Conservation (phyloP, 169 alveolate genomes). For the Plasmodium knowlesi region DNA sequence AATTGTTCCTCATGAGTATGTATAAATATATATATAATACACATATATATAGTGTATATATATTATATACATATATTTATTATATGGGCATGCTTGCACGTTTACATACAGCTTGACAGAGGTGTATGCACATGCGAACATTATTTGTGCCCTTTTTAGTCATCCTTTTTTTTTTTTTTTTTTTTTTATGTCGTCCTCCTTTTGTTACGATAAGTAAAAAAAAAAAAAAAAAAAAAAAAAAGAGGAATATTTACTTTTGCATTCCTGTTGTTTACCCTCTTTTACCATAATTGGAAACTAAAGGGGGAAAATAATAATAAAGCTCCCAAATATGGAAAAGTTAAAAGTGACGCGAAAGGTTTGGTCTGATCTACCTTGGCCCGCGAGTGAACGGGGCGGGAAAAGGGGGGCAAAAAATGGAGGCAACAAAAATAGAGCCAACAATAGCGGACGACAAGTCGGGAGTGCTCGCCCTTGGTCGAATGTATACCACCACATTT, state of each 20-base stretch:
- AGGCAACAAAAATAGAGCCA: not conserved
- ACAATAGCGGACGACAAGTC: not conserved
- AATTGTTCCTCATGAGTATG: not conserved
- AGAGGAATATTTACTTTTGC: not conserved
- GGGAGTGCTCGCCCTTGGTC: not conserved
- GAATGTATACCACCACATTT: not conserved
- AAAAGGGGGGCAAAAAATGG: not conserved
- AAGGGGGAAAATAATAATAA: not conserved
- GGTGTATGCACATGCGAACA: not conserved
- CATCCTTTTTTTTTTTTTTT: not conserved
- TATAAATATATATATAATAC: not conserved
- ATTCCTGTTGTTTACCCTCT: not conserved
- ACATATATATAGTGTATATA: not conserved
- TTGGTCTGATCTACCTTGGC: not conserved
- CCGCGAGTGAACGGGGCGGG: not conserved
- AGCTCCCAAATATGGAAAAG: not conserved
- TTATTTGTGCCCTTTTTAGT: not conserved
- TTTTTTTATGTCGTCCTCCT: not conserved
- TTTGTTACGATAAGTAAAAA: not conserved
- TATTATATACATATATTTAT: too few species aligned
- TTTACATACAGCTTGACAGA: not conserved
- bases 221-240: conserved; percentile 20
- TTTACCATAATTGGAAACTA: not conserved
- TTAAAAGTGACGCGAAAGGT: not conserved
- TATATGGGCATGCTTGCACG: not conserved